Evolutionary conservation across 169 alveolate species (phyloP).

Genomic region (Plasmodium relictum): DNA sequence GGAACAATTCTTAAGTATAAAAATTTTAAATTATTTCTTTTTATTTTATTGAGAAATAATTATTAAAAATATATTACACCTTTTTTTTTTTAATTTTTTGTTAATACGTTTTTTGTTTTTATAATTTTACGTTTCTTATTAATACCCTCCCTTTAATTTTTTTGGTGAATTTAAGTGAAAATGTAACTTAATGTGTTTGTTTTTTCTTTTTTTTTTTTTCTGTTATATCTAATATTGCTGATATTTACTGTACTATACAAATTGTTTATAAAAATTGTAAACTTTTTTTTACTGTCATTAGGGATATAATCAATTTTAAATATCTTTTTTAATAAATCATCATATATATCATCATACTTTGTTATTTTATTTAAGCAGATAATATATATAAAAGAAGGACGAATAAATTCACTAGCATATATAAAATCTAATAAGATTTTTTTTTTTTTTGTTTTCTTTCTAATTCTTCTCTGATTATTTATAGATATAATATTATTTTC

Average conservation of each 20-base stretch:
- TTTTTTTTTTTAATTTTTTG: too few relatives aligned
- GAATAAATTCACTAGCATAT: conserved; percentile 52
- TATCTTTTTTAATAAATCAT: conserved; percentile 15
- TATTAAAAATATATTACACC: too few relatives aligned
- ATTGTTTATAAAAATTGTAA: conserved; percentile 10
- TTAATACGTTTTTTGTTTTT: too few relatives aligned
- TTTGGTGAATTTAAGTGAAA: background rate
- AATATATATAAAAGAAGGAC: conserved; percentile 46
- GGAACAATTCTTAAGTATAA: too few relatives aligned
- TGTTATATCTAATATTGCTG: background rate
- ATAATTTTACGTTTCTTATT: too few relatives aligned
- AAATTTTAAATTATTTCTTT: too few relatives aligned
- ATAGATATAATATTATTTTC: conserved; percentile 52
- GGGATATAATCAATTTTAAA: conserved; percentile 1
- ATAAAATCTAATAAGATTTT: conserved; percentile 30
- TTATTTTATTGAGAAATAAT: too few relatives aligned
- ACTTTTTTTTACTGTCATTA: background rate
- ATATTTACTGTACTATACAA: background rate
- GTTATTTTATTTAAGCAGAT: conserved; percentile 24
- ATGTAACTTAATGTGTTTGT: too few relatives aligned
- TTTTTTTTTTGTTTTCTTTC: conserved; percentile 40
- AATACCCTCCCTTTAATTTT: background rate
- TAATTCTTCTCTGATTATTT: conserved; percentile 68
- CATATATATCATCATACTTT: conserved; percentile 27
- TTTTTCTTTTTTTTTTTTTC: background rate